Evolutionary conservation across 2,329 filamentous ascomycete genomes (phyloP).

Genomic region (Neospermospora avenae): DNA sequence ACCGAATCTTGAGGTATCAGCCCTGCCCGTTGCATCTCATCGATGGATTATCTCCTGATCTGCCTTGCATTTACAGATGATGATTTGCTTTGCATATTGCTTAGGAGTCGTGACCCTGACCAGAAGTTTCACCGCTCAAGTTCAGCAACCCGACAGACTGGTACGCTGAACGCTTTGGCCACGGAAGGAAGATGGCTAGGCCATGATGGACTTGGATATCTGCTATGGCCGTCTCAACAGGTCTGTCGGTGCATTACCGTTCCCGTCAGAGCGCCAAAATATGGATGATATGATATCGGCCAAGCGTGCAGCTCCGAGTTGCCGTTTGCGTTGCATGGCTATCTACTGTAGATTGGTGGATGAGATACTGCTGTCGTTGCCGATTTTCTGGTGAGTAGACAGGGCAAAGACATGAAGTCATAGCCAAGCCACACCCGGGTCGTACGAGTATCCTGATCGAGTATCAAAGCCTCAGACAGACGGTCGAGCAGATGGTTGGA

Average conservation of each 20-base stretch:
- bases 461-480: neutral
- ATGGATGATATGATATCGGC: neutral
- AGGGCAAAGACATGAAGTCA: constrained; percentile 1
- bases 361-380: neutral
- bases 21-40: constrained; percentile 30
- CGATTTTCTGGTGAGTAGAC: neutral
- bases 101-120: constrained; percentile 24
- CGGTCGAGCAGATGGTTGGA: neutral
- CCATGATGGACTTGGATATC: neutral
- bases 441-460: neutral
- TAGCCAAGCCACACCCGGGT: neutral
- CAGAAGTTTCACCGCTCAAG: constrained; percentile 20
- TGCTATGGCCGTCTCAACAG: neutral
- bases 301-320: neutral
- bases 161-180: constrained; percentile 4
- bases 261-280: neutral
- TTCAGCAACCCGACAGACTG: constrained; percentile 24
- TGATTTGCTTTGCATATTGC: neutral
- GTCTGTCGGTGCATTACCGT: neutral
- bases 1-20: constrained; percentile 22
- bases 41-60: constrained; percentile 11
- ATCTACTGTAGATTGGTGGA: neutral
- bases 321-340: neutral
- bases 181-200: constrained; percentile 2
- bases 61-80: constrained; percentile 4